Base-by-base conservation (phyloP, 768 basidiomycete genomes). In the Sporobolomyces phaffii region DNA sequence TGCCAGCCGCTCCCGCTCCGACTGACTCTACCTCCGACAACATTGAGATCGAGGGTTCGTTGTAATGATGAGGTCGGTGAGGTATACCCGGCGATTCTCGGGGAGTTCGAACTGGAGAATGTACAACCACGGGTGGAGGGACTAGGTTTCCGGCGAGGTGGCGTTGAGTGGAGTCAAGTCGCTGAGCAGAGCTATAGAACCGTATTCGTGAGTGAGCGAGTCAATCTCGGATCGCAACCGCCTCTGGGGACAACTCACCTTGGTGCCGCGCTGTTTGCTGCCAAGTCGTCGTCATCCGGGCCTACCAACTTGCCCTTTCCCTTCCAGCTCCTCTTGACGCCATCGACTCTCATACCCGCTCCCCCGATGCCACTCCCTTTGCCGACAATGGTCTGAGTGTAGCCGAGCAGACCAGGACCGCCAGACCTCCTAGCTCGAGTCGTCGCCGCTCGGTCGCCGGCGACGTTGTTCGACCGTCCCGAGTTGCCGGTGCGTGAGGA, bases 311-410 rank as follows among this genome's bases (percentile, higher is more conserved):
- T 86, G 80, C 71, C 85, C 20, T 50, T 58, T 0, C 65, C 65
- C 47, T 61, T 70, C 62, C 57, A 56, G 28, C 61, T 64, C 50
- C 69, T 49, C 18, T 22, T 43, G 0, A 64, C 85, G 1, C 85
- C 91, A 31, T 83, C 79, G 5, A 91, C 86, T 28, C 91, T 82
- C 78, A 93, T 82, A 0, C 92, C 92, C 2, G 87, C 75, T 0
- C 83, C 88, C 6, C 89, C 89, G 0, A 84, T 82, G 29, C 84
- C 60, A 18, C 82, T 6, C 82, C 82, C 15, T 80, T 80, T 5
- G 14, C 86, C 90, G 82, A 92, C 86, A 74, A 96, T 94, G 5
- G 93, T 96, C 73, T 87, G 85, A 9, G 90, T 88, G 77, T 93
- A 87, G 75, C 87, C 89, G 70, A 96, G 81, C 18, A 83, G 74